Percentiles rank a stretch among this genome's conserved stretches.
Evolutionary conservation across 2,329 filamentous ascomycete species (phyloP).

Genomic region (Amesomyces nigricolor): DNA sequence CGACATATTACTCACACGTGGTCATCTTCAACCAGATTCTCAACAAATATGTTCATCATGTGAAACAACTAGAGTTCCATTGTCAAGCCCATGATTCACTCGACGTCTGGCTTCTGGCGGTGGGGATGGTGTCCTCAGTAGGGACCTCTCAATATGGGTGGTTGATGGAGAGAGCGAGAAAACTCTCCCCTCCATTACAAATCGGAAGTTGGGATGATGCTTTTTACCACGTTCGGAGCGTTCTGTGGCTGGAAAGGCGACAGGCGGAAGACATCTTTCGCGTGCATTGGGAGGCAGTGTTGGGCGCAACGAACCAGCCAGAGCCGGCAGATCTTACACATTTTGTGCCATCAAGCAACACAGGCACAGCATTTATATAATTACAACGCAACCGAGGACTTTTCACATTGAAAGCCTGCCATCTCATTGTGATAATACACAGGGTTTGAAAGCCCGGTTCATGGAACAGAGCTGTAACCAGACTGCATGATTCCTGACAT

Average conservation of each 20-base stretch:
- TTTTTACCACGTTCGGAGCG: constrained; percentile 18
- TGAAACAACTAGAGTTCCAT: constrained; percentile 25
- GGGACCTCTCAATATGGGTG: constrained; percentile 28
- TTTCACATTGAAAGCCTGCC: no score
- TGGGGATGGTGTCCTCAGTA: constrained; percentile 36
- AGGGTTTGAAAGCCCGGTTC: no score
- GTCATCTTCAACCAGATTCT: constrained; percentile 35
- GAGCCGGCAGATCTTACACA: not conserved
- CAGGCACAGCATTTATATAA: constrained; percentile 11
- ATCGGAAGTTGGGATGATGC: constrained; percentile 26
- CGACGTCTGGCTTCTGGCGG: constrained; percentile 38
- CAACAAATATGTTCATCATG: constrained; percentile 29
- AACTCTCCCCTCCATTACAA: not conserved
- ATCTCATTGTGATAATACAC: no score
- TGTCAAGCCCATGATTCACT: constrained; percentile 25
- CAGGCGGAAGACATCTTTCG: constrained; percentile 25
- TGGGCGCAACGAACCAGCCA: not conserved
- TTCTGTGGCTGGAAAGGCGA: constrained; percentile 30
- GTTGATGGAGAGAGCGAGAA: constrained; percentile 28
- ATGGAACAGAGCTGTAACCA: no score
- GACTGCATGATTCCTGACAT: not conserved
- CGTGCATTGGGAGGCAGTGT: constrained; percentile 25
- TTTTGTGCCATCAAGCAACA: not conserved
- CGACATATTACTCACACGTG: constrained; percentile 51
- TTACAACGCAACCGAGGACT: no score